Percentiles rank a stretch among this genome's conserved stretches.
Evolutionary conservation across 176 grass and related monocot genomes (phyloP).

Genomic region (Microstegium vimineum): DNA sequence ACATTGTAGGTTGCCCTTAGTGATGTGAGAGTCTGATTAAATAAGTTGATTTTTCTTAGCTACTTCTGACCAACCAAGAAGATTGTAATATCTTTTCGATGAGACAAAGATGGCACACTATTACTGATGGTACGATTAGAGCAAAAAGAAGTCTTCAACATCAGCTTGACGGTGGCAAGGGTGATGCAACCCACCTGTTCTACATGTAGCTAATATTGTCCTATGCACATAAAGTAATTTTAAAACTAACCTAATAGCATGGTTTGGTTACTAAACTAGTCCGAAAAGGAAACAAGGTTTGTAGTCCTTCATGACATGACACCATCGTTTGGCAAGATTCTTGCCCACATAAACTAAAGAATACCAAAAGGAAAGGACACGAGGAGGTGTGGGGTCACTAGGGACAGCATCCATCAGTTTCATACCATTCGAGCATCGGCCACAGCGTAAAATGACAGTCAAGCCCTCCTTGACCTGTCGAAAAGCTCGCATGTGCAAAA

Average conservation of each 20-base stretch:
- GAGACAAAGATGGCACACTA: neutral
- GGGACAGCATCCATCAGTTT: constrained; percentile 31
- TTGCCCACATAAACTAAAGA: neutral
- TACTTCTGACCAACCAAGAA: neutral
- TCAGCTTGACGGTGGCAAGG: neutral
- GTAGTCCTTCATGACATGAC: neutral
- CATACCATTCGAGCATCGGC: neutral
- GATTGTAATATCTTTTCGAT: too few relatives aligned
- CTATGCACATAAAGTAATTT: neutral
- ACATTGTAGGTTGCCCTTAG: too few relatives aligned
- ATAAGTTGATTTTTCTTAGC: neutral
- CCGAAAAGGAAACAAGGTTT: neutral
- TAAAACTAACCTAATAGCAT: neutral
- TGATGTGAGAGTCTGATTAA: neutral
- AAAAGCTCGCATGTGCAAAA: constrained; percentile 32
- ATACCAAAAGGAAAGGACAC: neutral
- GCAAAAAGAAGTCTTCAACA: neutral
- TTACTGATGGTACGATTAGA: neutral
- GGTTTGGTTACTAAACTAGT: neutral
- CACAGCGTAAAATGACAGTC: constrained; percentile 3
- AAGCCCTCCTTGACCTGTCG: constrained; percentile 9
- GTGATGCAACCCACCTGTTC: neutral
- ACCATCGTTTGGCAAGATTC: constrained; percentile 27
- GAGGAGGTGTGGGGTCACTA: neutral
- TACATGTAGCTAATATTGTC: neutral